These are phyloP conservation scores for Diplodia sapinea DNA, from an alignment of 2,329 filamentous ascomycete species.

Conservation along the genomic window DNA sequence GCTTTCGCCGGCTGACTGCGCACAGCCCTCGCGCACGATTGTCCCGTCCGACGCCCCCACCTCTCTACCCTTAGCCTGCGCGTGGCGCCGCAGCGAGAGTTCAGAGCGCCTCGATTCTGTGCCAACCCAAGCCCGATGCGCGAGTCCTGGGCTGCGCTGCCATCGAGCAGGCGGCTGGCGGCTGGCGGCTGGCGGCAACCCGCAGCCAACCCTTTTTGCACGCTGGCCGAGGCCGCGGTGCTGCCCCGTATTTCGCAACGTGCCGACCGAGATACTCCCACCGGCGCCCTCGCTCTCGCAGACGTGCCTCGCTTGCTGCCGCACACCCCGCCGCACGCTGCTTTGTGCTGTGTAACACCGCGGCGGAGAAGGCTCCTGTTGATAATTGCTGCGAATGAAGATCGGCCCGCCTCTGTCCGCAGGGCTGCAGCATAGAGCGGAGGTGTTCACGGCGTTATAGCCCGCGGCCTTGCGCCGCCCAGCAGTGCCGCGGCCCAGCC, in stretches of 20 bases:
- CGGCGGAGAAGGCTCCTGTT: conserved; percentile 17
- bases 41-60: conserved; percentile 27
- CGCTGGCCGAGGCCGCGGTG: conserved; percentile 13
- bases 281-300: neutral
- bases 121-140: neutral
- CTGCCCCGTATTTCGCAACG: conserved; percentile 22
- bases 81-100: conserved; percentile 18
- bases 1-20: conserved; percentile 16
- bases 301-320: conserved; percentile 15
- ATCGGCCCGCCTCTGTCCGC: conserved; percentile 9
- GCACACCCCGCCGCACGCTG: conserved; percentile 14
- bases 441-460: neutral
- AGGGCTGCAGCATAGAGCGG: neutral
- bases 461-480: conserved; percentile 1
- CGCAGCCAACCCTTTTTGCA: neutral
- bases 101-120: conserved; percentile 1
- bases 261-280: conserved; percentile 21
- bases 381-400: conserved; percentile 9
- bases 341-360: conserved; percentile 3
- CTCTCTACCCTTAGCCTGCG: conserved; percentile 19
- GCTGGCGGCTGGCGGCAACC: neutral
- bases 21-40: conserved; percentile 27
- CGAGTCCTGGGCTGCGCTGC: neutral
- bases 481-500: neutral
- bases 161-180: neutral